These are phyloP conservation scores for Claviceps sp. DNA, from an alignment of 2,329 filamentous ascomycete species.

Conservation along the genomic window DNA sequence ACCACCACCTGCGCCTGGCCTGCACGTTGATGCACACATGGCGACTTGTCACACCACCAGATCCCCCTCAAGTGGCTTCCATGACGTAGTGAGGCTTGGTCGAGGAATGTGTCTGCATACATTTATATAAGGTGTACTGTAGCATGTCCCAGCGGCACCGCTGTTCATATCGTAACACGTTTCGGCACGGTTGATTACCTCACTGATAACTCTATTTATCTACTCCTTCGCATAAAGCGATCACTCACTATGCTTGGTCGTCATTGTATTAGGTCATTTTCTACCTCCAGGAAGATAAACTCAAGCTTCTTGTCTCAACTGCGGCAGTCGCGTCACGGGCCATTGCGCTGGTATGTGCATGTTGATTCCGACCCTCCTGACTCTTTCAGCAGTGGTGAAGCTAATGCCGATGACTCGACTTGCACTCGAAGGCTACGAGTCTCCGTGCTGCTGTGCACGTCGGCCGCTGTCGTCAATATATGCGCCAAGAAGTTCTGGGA, in stretches of 20 bases:
- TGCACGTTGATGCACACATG: background rate
- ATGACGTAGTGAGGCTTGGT: background rate
- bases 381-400: background rate
- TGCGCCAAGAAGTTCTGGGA: slow-evolving; percentile 16
- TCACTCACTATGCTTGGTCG: background rate
- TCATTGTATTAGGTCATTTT: slow-evolving; percentile 15
- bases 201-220: background rate
- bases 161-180: background rate
- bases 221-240: background rate
- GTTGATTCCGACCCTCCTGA: background rate
- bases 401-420: background rate
- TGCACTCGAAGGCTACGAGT: background rate
- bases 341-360: slow-evolving; percentile 19
- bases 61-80: background rate
- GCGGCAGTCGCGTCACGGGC: slow-evolving; percentile 16
- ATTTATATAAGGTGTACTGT: background rate
- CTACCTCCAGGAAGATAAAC: slow-evolving; percentile 21
- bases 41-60: background rate
- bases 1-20: background rate
- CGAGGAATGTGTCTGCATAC: background rate
- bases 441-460: slow-evolving; percentile 1
- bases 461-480: slow-evolving; percentile 14
- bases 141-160: background rate
- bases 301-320: slow-evolving; percentile 20
- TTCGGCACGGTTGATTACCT: background rate